Conservation (phyloP, 2,329 filamentous ascomycete genomes). For the Phyllachora maydis region DNA sequence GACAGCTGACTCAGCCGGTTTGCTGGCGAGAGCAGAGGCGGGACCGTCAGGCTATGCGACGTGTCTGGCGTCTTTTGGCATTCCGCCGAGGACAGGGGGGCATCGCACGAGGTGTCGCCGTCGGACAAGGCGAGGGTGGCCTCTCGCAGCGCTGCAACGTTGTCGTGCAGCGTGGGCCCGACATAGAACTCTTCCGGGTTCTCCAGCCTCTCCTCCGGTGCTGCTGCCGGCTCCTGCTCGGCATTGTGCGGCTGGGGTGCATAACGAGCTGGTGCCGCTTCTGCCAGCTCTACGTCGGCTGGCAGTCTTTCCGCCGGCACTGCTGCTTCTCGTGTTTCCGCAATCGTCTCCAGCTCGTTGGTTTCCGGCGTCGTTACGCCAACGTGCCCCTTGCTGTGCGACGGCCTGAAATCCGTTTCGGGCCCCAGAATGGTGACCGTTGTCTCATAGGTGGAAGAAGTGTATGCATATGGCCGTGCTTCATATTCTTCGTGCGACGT, state of each 20-base stretch:
- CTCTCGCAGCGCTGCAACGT: slow-evolving; percentile 12
- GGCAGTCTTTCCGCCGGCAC: too few relatives aligned
- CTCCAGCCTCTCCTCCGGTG: too few relatives aligned
- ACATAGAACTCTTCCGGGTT: slow-evolving; percentile 12
- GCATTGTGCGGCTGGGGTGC: too few relatives aligned
- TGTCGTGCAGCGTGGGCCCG: slow-evolving; percentile 11
- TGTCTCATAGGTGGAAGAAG: slow-evolving; percentile 16
- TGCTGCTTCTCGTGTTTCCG: too few relatives aligned
- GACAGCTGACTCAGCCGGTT: slow-evolving; percentile 33
- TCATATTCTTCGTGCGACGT: slow-evolving; percentile 14
- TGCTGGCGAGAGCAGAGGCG: slow-evolving; percentile 18
- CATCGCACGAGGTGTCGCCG: slow-evolving; percentile 9
- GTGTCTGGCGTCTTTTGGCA: slow-evolving; percentile 14
- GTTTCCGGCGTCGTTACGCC: too few relatives aligned
- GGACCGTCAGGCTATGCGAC: slow-evolving; percentile 24
- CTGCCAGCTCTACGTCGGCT: too few relatives aligned
- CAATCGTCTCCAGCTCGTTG: too few relatives aligned
- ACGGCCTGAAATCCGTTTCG: slow-evolving; percentile 16
- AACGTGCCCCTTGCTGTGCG: slow-evolving; percentile 7
- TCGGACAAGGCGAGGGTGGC: slow-evolving; percentile 12
- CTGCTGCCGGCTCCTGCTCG: too few relatives aligned
- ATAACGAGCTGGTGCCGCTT: too few relatives aligned
- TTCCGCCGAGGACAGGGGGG: slow-evolving; percentile 7
- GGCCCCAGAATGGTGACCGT: slow-evolving; percentile 28
- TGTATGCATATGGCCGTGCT: slow-evolving; percentile 15